phyloP scores from a whole-genome alignment of 2,329 filamentous ascomycete genomes.

The Podosphaera fusca region DNA sequence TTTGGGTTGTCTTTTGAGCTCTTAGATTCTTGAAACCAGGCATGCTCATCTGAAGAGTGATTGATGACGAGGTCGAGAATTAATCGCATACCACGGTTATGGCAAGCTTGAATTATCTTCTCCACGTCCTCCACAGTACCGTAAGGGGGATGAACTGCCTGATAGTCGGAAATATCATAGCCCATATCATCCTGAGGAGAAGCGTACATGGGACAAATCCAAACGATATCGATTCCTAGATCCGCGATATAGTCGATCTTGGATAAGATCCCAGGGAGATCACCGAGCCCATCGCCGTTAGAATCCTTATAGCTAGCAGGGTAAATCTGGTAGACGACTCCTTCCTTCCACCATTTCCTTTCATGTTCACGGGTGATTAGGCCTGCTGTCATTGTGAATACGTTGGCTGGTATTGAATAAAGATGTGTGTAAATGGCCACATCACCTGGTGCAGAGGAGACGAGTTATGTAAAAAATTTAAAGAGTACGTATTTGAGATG shows the following conservation, averaged over 20 bases:
- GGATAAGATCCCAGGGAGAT: constrained; percentile 34
- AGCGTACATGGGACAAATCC: constrained; percentile 43
- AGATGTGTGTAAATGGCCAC: background rate
- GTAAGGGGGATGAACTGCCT: constrained; percentile 37
- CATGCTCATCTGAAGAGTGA: constrained; percentile 47
- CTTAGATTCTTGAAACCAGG: constrained; percentile 34
- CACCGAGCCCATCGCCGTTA: constrained; percentile 33
- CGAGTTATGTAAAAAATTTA: background rate
- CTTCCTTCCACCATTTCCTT: constrained; percentile 29
- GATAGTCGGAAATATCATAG: constrained; percentile 46
- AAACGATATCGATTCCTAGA: constrained; percentile 38
- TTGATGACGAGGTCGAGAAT: constrained; percentile 58
- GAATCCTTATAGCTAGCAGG: constrained; percentile 32
- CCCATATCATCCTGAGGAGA: constrained; percentile 44
- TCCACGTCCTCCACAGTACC: constrained; percentile 44
- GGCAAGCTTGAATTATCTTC: constrained; percentile 31
- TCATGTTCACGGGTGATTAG: background rate
- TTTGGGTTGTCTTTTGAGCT: constrained; percentile 26
- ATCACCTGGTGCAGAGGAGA: background rate
- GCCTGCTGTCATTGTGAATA: background rate
- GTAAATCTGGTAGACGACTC: constrained; percentile 32
- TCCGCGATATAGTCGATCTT: constrained; percentile 35
- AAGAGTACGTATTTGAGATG: background rate
- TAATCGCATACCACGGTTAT: constrained; percentile 40
- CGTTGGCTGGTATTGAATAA: background rate